These are phyloP conservation scores for Fusarium liriodendri DNA, from an alignment of 2,329 filamentous ascomycete species.

Conservation along the genomic window DNA sequence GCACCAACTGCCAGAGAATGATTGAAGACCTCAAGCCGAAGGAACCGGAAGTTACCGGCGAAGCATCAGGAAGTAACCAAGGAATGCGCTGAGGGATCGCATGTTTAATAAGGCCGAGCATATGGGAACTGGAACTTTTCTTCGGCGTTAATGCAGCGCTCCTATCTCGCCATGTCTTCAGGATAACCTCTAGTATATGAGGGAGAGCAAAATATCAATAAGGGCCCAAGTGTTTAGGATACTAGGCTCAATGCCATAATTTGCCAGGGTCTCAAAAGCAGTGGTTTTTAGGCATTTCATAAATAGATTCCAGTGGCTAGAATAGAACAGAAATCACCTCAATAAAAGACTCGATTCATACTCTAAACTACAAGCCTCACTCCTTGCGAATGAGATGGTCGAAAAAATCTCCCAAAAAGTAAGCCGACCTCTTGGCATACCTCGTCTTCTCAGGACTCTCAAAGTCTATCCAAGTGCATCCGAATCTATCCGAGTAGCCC, in stretches of 20 bases:
- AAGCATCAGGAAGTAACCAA: neutral
- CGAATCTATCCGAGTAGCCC: constrained; percentile 54
- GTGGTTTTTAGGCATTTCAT: neutral
- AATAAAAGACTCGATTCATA: neutral
- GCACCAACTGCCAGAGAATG: neutral
- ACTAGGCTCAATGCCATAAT: neutral
- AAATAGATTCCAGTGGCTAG: neutral
- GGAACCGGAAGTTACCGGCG: neutral
- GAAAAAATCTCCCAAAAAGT: constrained; percentile 37
- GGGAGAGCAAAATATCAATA: neutral
- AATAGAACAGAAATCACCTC: neutral
- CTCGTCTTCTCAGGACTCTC: constrained; percentile 22
- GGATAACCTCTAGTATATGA: neutral
- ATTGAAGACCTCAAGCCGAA: neutral
- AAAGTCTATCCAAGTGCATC: constrained; percentile 55
- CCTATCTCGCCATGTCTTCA: neutral
- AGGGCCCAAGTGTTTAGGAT: neutral
- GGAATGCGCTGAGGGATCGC: neutral
- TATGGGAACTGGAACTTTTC: neutral
- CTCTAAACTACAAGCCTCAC: neutral
- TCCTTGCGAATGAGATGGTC: constrained; percentile 26
- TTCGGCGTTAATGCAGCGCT: neutral
- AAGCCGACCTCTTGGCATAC: constrained; percentile 39
- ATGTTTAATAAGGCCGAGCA: too few relatives aligned
- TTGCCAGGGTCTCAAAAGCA: neutral